A percentile compares a stretch with the other conserved stretches of the same genome.
Conservation (phyloP, 2,329 filamentous ascomycete species). For the Coleophoma crateriformis region DNA sequence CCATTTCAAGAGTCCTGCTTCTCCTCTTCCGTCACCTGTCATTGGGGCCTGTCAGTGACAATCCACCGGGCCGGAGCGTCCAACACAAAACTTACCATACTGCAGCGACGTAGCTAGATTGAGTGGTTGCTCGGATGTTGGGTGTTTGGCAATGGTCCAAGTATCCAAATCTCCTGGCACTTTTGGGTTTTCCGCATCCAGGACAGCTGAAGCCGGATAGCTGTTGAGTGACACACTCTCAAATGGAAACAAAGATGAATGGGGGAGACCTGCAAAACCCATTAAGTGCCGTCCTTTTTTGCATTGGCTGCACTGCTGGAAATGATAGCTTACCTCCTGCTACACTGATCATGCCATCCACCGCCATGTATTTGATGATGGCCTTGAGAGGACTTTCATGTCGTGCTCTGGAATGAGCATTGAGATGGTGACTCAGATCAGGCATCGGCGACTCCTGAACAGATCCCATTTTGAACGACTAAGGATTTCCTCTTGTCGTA, state of each 20-base stretch:
- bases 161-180: neutral
- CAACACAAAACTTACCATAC: neutral
- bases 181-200: neutral
- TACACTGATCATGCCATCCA: slow-evolving; percentile 25
- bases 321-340: neutral
- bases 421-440: slow-evolving; percentile 27
- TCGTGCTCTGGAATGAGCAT: slow-evolving; percentile 21
- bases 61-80: too few relatives aligned
- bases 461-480: neutral
- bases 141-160: neutral
- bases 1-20: slow-evolving; percentile 1
- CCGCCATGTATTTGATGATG: slow-evolving; percentile 27
- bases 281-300: slow-evolving; percentile 4
- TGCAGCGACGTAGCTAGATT: neutral
- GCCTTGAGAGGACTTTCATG: slow-evolving; percentile 28
- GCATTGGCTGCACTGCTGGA: too few relatives aligned
- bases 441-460: neutral
- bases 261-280: slow-evolving; percentile 20
- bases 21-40: slow-evolving; percentile 7
- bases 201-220: neutral
- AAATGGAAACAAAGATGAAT: slow-evolving; percentile 24
- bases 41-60: neutral
- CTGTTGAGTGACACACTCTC: slow-evolving; percentile 10
- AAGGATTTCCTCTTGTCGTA: too few relatives aligned
- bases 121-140: neutral